These are phyloP conservation scores for Suhomyces taliae DNA, from an alignment of 1,139 yeast genomes.

Conservation along the genomic window DNA sequence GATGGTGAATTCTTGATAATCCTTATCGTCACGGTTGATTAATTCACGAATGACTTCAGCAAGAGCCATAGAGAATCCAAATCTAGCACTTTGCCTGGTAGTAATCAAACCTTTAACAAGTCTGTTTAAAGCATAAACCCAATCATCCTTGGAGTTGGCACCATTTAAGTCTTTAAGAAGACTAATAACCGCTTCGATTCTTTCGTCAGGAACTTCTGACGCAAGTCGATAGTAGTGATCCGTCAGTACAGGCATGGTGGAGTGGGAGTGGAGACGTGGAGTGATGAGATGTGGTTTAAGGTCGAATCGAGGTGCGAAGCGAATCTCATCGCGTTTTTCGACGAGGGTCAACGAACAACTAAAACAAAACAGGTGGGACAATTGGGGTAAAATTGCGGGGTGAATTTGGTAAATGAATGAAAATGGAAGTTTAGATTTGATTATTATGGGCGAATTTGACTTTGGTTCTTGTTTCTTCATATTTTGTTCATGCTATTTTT, in stretches of 20 bases:
- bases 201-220: slow-evolving; percentile 71
- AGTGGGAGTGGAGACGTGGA: neutral
- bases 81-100: slow-evolving; percentile 77
- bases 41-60: slow-evolving; percentile 67
- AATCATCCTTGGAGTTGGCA: slow-evolving; percentile 54
- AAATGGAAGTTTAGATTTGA: neutral
- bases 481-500: no score
- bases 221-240: slow-evolving; percentile 80
- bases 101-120: slow-evolving; percentile 80
- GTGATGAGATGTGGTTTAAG: neutral
- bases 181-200: slow-evolving; percentile 69
- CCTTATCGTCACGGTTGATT: slow-evolving; percentile 21
- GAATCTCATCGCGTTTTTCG: slow-evolving; percentile 7
- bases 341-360: neutral
- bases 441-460: no score
- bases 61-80: slow-evolving; percentile 87
- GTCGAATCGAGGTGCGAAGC: neutral
- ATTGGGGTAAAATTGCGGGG: neutral
- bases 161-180: slow-evolving; percentile 59
- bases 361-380: neutral
- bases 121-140: slow-evolving; percentile 80
- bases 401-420: neutral
- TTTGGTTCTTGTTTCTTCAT: no score
- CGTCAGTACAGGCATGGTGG: slow-evolving; percentile 52
- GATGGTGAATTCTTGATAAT: slow-evolving; percentile 34